These are phyloP conservation scores for Bipolaris oryzae DNA, from an alignment of 2,329 filamentous ascomycete genomes.

Conservation along the genomic window DNA sequence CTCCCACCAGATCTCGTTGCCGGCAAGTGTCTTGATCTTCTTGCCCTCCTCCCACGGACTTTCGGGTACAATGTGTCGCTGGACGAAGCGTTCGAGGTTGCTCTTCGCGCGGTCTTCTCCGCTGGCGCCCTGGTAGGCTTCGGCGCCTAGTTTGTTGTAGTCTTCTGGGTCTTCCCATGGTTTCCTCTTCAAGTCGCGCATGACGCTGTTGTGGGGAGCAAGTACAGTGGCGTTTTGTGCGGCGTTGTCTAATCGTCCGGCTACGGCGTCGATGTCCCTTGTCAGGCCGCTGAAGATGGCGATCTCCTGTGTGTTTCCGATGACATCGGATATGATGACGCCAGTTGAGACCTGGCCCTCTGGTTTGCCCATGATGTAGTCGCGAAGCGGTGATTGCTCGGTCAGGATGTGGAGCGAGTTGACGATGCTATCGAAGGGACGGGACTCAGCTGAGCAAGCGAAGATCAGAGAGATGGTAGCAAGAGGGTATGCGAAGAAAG, in stretches of 20 bases:
- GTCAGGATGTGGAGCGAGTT: conserved; percentile 36
- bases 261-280: conserved; percentile 73
- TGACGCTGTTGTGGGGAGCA: conserved; percentile 81
- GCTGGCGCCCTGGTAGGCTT: conserved; percentile 76
- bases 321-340: conserved; percentile 81
- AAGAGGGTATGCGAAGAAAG: conserved; percentile 33
- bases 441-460: conserved; percentile 40
- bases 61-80: conserved; percentile 77
- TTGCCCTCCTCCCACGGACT: conserved; percentile 76
- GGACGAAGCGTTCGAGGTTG: conserved; percentile 82
- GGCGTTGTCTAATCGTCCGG: conserved; percentile 70
- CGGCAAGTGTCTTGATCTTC: conserved; percentile 71
- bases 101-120: conserved; percentile 76
- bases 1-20: conserved; percentile 83
- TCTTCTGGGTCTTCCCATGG: conserved; percentile 83
- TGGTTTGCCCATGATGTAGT: conserved; percentile 38
- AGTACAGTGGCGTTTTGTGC: conserved; percentile 79
- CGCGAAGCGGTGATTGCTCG: conserved; percentile 38
- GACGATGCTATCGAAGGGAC: conserved; percentile 39
- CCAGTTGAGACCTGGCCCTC: conserved; percentile 41
- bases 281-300: conserved; percentile 85
- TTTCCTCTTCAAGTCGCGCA: conserved; percentile 79
- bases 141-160: conserved; percentile 68
- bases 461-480: conserved; percentile 40
- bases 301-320: conserved; percentile 76